Percentiles rank a stretch among this genome's conserved stretches.
Conservation (phyloP, 2,329 filamentous ascomycete genomes). For the Penicillium palitans region DNA sequence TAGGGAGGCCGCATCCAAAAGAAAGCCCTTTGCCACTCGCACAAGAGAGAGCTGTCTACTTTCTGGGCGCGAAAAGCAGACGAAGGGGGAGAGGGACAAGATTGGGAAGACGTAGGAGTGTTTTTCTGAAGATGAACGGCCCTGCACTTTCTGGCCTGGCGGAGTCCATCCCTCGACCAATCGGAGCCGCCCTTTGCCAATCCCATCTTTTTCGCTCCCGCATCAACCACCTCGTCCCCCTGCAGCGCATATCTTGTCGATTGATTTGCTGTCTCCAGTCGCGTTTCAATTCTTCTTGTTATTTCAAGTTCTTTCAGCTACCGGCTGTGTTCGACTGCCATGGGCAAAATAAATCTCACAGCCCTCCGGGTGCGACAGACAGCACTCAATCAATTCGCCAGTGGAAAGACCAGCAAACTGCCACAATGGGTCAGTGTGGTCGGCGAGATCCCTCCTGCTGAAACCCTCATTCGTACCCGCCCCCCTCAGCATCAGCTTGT, state of each 20-base stretch:
- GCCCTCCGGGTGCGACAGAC: slow-evolving; percentile 48
- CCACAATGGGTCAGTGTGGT: slow-evolving; percentile 59
- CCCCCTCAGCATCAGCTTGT: slow-evolving; percentile 48
- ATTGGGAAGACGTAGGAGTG: slow-evolving; percentile 14
- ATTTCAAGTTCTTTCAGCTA: background rate
- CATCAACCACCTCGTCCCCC: slow-evolving; percentile 16
- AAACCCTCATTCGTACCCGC: slow-evolving; percentile 60
- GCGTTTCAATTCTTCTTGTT: background rate
- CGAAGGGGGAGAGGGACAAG: slow-evolving; percentile 6
- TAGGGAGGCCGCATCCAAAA: slow-evolving; percentile 36
- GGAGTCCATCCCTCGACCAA: slow-evolving; percentile 38
- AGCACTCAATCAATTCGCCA: slow-evolving; percentile 41
- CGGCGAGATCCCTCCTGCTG: slow-evolving; percentile 59
- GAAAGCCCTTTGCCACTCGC: slow-evolving; percentile 23
- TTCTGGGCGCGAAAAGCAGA: slow-evolving; percentile 14
- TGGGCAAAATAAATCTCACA: slow-evolving; percentile 51
- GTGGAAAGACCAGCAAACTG: slow-evolving; percentile 36
- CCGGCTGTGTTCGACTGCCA: slow-evolving; percentile 23
- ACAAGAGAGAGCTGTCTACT: slow-evolving; percentile 13
- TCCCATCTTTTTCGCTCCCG: slow-evolving; percentile 40
- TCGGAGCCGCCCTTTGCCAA: slow-evolving; percentile 38
- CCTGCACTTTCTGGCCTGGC: slow-evolving; percentile 31
- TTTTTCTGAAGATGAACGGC: slow-evolving; percentile 27
- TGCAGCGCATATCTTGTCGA: slow-evolving; percentile 2
- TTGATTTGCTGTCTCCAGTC: background rate